Evolutionary conservation across 345 rosid species (phyloP).

Genomic region (Lepidium sativum): DNA sequence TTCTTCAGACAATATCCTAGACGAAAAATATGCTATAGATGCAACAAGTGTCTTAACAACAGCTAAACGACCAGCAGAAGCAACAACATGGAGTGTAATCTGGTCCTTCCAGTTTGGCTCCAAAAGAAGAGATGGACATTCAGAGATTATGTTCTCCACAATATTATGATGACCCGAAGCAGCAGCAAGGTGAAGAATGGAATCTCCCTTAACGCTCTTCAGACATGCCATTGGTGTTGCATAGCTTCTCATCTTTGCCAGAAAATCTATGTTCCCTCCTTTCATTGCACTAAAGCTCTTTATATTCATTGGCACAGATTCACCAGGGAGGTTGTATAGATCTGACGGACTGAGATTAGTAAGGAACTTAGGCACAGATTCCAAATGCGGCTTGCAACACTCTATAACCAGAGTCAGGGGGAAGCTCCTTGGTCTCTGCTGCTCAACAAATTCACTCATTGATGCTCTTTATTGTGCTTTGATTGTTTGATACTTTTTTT

Average conservation of each 20-base stretch:
- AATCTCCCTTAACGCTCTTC: neutral
- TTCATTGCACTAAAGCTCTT: neutral
- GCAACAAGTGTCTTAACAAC: neutral
- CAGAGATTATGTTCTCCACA: neutral
- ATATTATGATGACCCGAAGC: neutral
- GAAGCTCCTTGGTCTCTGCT: too few relatives aligned
- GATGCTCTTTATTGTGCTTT: too few relatives aligned
- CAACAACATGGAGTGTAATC: conserved; percentile 7
- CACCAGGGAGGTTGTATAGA: neutral
- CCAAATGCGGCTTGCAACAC: neutral
- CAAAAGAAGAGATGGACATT: neutral
- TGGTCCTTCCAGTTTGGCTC: neutral
- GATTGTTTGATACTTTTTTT: too few relatives aligned
- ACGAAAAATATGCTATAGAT: neutral
- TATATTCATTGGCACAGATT: neutral
- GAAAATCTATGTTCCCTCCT: neutral
- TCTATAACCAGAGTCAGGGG: too few relatives aligned
- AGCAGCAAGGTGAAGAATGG: neutral
- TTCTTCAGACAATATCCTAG: neutral
- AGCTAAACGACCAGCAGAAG: neutral
- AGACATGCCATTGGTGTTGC: neutral
- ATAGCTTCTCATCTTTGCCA: neutral
- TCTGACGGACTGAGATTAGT: neutral
- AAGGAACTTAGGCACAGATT: neutral
- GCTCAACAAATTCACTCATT: too few relatives aligned